Base-by-base conservation (phyloP, 2,329 filamentous ascomycete species). In the Emydomyces testavorans region DNA sequence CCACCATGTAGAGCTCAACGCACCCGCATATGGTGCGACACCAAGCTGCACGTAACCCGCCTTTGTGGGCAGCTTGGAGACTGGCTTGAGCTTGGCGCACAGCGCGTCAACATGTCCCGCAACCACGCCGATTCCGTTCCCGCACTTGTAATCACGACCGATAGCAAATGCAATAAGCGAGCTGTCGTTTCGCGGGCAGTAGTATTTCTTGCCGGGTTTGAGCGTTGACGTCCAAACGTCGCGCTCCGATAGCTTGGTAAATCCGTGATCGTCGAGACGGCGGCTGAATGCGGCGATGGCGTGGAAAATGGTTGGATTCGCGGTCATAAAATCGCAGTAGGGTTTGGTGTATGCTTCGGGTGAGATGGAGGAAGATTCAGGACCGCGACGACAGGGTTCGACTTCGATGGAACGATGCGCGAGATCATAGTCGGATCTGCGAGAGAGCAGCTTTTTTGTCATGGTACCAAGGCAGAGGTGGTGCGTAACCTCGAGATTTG, bases 241-340 rank as follows among this genome's bases (percentile, higher is more conserved):
- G 40, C 90, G 80, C 61, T 90, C 78, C 5, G 82, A 82, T 54
- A 86, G 79, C 67, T 80, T 81, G 51, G 74, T 76, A 67, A 85
- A 98, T 37, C 87, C 90, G 31, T 78, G 72, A 32, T 78, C 74
- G 53, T 76, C 72, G 40, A 95, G 75, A 59, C 88, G 81, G 49
- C 74, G 71, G 58, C 82, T 80, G 62, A 94, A 86, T 57, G 86
- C 78, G 50, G 80, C 77, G 23, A 95, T 88, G 1, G 86, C 80
- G 60, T 98, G 92, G 65, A 94, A 98, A 39, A 95, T 78, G 6
- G 92, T 96, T 0, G 92, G 92, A 62, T 95, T 94, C 53, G 84
- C 76, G 37, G 80, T 84, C 70, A 96, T 77, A 62, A 95, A 96
- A 45, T 86, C 76, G 62, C 83, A 82, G 64, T 94, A 95, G 0